A percentile compares a stretch with the other conserved stretches of the same genome.
phyloP scores from a whole-genome alignment of 345 rosid species.

The Jatropha curcas region DNA sequence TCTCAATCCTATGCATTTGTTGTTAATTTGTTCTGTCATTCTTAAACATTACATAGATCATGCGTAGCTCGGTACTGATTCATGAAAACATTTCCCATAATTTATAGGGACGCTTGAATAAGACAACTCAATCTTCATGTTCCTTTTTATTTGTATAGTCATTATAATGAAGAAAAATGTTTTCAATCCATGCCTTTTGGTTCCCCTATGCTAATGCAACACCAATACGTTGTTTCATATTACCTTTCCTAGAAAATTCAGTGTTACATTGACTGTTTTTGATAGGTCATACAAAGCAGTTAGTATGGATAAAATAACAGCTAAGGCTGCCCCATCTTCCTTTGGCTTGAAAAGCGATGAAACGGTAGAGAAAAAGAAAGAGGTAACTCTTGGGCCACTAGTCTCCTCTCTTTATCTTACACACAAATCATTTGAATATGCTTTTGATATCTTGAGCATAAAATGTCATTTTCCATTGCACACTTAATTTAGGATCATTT shows the following conservation, averaged over 20 bases:
- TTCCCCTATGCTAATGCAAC: not conserved
- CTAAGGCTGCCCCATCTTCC: conserved; percentile 48
- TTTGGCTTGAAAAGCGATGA: conserved; percentile 42
- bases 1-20: not conserved
- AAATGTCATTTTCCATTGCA: not conserved
- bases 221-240: not conserved
- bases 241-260: conserved; percentile 4
- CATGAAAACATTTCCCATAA: not conserved
- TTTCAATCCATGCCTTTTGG: conserved; percentile 1
- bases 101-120: not conserved
- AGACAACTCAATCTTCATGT: not conserved
- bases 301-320: conserved; percentile 44
- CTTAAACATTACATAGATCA: not conserved
- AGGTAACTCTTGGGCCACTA: conserved; percentile 34
- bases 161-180: too few relatives aligned
- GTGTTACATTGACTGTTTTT: conserved; percentile 21
- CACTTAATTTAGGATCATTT: conserved; percentile 1
- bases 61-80: not conserved
- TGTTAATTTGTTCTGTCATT: not conserved
- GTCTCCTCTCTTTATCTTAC: conserved; percentile 6
- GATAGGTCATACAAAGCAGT: conserved; percentile 40
- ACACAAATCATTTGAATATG: not conserved
- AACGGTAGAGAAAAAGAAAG: conserved; percentile 39
- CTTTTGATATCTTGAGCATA: conserved; percentile 8
- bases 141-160: not conserved